Evolutionary conservation across 306 rosid genomes (phyloP).

Genomic region (Rubus idaeus): DNA sequence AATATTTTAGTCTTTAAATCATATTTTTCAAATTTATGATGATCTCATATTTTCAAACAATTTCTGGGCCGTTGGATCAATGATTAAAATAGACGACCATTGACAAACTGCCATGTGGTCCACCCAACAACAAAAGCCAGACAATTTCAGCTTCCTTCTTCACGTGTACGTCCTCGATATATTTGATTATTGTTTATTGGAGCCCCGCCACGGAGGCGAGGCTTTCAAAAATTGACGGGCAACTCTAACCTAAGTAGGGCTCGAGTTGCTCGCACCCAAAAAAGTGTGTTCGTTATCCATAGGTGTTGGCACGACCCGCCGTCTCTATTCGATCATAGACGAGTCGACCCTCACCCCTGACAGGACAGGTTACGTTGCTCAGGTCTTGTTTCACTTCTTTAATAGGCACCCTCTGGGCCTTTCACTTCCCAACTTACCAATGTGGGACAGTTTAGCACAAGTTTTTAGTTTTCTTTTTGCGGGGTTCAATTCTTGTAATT

Average conservation of each 20-base stretch:
- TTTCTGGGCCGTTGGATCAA: slow-evolving; percentile 4
- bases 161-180: too few species aligned
- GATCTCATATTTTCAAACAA: too few species aligned
- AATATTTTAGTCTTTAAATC: too few species aligned
- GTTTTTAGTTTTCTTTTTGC: background rate
- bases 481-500: background rate
- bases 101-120: too few species aligned
- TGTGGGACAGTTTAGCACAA: slow-evolving; percentile 2
- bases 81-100: background rate
- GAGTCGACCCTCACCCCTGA: slow-evolving; percentile 74
- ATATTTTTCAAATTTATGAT: too few species aligned
- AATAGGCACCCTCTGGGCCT: background rate
- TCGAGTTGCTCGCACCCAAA: slow-evolving; percentile 27
- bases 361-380: slow-evolving; percentile 21
- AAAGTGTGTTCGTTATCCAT: slow-evolving; percentile 38
- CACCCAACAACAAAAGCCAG: too few species aligned
- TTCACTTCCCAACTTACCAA: background rate
- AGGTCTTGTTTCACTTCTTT: accelerated
- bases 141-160: too few species aligned
- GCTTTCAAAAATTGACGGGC: slow-evolving; percentile 89
- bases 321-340: slow-evolving; percentile 71
- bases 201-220: background rate
- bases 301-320: slow-evolving; percentile 78
- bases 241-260: slow-evolving; percentile 57
- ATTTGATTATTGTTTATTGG: background rate